phyloP scores from a whole-genome alignment of 352 stramenopile genomes.

The Globisporangium mamillatum region DNA sequence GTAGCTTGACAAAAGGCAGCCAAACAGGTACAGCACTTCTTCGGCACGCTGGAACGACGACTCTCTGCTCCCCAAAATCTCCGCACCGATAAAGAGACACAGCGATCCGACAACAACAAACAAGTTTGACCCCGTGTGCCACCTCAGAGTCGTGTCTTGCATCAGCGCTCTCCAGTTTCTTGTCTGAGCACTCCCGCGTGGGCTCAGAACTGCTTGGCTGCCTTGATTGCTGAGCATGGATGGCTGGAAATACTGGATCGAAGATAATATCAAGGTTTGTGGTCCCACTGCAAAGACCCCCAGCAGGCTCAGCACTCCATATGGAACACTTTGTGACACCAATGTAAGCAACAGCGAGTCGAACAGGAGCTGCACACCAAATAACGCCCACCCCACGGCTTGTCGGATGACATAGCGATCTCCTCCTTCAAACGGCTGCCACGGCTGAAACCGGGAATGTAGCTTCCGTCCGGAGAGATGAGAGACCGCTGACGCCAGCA shows the following conservation, averaged over 20 bases:
- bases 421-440: constrained; percentile 53
- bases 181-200: not conserved
- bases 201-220: not conserved
- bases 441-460: constrained; percentile 29
- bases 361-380: constrained; percentile 48
- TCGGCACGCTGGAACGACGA: constrained; percentile 29
- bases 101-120: constrained; percentile 29
- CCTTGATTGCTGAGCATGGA: not conserved
- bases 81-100: constrained; percentile 31
- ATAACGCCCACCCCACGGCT: constrained; percentile 51
- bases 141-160: constrained; percentile 23
- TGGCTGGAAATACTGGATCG: constrained; percentile 34
- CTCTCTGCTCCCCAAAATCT: constrained; percentile 24
- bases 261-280: constrained; percentile 34
- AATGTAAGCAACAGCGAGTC: constrained; percentile 40
- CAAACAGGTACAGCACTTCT: constrained; percentile 50
- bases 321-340: constrained; percentile 21
- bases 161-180: constrained; percentile 23
- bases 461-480: constrained; percentile 32
- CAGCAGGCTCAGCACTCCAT: constrained; percentile 30
- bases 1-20: constrained; percentile 32
- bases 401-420: constrained; percentile 43
- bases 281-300: constrained; percentile 34
- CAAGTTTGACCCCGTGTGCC: constrained; percentile 27
- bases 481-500: constrained; percentile 27